A percentile compares a stretch with the other conserved stretches of the same genome.
Evolutionary conservation across 495 filamentous ascomycete genomes (phyloP).

Genomic region (Choiromyces venosus): DNA sequence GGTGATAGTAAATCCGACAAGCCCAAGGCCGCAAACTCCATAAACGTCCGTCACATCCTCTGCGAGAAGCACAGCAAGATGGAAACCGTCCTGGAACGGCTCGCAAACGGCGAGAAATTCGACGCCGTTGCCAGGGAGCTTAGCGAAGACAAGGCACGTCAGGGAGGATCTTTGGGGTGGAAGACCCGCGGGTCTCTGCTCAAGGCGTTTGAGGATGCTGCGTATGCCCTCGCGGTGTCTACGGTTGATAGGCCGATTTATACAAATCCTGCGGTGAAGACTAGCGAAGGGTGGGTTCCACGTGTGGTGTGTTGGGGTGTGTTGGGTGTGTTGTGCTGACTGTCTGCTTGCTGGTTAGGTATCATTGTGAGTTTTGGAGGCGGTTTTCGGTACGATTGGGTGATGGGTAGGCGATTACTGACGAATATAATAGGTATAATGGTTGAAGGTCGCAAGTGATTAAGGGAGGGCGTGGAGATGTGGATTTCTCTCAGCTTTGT

Average conservation of each 20-base stretch:
- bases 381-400: neutral
- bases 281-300: constrained; percentile 28
- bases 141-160: constrained; percentile 38
- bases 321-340: neutral
- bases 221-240: constrained; percentile 34
- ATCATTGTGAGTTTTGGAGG: constrained; percentile 31
- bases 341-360: neutral
- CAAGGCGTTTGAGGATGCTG: constrained; percentile 39
- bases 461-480: neutral
- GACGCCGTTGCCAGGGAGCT: constrained; percentile 39
- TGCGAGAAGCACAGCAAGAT: constrained; percentile 40
- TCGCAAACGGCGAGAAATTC: constrained; percentile 38
- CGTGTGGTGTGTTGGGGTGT: neutral
- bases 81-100: constrained; percentile 31
- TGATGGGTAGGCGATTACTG: neutral
- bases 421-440: constrained; percentile 31
- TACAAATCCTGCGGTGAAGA: constrained; percentile 38
- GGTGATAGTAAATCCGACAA: constrained; percentile 23
- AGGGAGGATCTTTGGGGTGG: constrained; percentile 41
- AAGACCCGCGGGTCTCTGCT: constrained; percentile 36
- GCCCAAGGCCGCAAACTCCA: constrained; percentile 35
- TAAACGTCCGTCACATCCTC: constrained; percentile 42
- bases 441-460: constrained; percentile 38
- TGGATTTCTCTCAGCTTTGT: neutral
- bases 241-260: constrained; percentile 40